A percentile compares a stretch with the other conserved stretches of the same genome.
Conservation (phyloP, 1,139 yeast genomes). For the Geotrichum histeridarum region DNA sequence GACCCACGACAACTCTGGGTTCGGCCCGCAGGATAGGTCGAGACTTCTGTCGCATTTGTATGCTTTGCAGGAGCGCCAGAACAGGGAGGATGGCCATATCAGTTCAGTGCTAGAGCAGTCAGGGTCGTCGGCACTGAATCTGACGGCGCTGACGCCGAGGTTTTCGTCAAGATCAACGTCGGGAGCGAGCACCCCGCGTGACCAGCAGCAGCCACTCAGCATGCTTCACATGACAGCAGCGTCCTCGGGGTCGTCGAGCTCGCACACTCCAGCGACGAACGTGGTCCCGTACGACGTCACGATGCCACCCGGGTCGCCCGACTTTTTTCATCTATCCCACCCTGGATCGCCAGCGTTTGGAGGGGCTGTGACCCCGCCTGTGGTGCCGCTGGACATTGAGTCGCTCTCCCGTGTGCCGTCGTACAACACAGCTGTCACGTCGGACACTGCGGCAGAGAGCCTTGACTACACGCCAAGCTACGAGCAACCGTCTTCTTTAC, state of each 20-base stretch:
- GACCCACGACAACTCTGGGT: constrained; percentile 20
- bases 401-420: constrained; percentile 71
- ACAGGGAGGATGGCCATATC: constrained; percentile 24
- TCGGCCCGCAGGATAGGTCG: constrained; percentile 30
- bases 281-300: not conserved
- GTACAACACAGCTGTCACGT: constrained; percentile 59
- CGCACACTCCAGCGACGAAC: not conserved
- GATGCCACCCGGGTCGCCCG: constrained; percentile 6
- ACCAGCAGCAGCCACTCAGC: not conserved
- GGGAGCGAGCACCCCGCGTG: constrained; percentile 29
- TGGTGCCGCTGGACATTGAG: constrained; percentile 34
- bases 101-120: constrained; percentile 9
- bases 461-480: constrained; percentile 17
- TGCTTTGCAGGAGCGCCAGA: constrained; percentile 30
- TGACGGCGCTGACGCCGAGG: constrained; percentile 9
- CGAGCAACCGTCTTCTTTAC: not conserved
- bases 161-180: constrained; percentile 27
- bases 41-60: constrained; percentile 32
- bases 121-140: too few species aligned
- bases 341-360: constrained; percentile 7
- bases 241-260: not conserved
- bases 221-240: constrained; percentile 7
- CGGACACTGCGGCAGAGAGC: constrained; percentile 26
- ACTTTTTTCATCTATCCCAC: constrained; percentile 8
- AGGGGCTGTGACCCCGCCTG: not conserved